phyloP scores from a whole-genome alignment of 1,284 basidiomycete genomes.

The Leccinum angustisporum region DNA sequence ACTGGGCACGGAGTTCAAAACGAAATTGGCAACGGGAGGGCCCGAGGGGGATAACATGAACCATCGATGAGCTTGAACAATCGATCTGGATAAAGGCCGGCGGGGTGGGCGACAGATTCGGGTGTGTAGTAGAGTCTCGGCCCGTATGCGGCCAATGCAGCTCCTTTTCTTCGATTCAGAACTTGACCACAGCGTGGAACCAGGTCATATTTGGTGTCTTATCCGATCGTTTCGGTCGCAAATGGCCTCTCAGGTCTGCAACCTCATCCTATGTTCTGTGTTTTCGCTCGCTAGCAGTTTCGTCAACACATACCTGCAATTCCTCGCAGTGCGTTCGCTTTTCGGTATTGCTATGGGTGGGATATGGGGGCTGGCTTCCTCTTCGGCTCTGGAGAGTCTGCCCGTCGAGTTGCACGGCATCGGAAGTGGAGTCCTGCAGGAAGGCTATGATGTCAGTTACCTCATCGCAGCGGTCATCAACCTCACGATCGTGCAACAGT shows the following conservation, averaged over 20 bases:
- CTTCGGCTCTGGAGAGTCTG: constrained; percentile 87
- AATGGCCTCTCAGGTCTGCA: constrained; percentile 88
- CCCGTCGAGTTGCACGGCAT: constrained; percentile 86
- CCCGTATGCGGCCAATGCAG: too few species aligned
- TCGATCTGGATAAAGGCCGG: too few species aligned
- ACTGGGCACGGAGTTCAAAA: too few species aligned
- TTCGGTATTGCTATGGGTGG: constrained; percentile 91
- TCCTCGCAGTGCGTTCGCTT: constrained; percentile 72
- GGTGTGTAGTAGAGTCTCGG: too few species aligned
- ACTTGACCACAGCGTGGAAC: too few species aligned
- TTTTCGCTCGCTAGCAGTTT: constrained; percentile 82
- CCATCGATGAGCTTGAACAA: too few species aligned
- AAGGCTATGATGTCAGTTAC: constrained; percentile 75
- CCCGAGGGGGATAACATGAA: too few species aligned
- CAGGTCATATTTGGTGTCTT: too few species aligned
- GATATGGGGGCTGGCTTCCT: constrained; percentile 74
- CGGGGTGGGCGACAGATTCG: too few species aligned
- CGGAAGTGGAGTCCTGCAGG: constrained; percentile 81
- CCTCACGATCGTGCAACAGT: constrained; percentile 64
- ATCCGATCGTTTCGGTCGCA: constrained; percentile 64
- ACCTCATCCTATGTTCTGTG: constrained; percentile 69
- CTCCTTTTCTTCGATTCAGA: too few species aligned
- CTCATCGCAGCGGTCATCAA: constrained; percentile 74
- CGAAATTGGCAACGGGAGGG: too few species aligned
- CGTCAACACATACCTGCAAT: constrained; percentile 64